Base-by-base conservation (phyloP, 2,329 filamentous ascomycete species). In the Davidsoniella neocaledoniae region DNA sequence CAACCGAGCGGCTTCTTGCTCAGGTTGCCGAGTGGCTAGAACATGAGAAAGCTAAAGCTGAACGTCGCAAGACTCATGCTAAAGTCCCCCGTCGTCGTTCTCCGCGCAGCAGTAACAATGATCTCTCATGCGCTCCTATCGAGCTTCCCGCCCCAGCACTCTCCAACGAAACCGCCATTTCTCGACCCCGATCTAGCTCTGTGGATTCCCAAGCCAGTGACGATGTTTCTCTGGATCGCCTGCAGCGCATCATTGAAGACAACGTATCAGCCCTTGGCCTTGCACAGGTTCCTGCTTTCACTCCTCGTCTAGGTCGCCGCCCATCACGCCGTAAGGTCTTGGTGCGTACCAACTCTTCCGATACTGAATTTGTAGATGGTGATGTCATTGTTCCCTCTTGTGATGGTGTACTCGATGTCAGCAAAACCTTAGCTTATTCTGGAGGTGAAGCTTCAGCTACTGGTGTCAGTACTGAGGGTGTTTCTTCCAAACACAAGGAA, bases 21-120 rank as follows among this genome's bases (percentile, higher is more conserved):
- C 85, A 93, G 60, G 79, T 95, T 12, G 73, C 76, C 23, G 78
- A 85, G 56, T 96, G 90, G 90, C 67, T 95, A 38, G 78, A 88
- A 57, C 76, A 81, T 46, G 87, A 95, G 64, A 83, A 81, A 59
- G 66, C 70, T 29, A 77, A 78, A 57, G 72, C 73, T 38, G 64
- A 70, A 8, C 70, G 71, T 46, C 77, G 72, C 59, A 71, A 60
- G 56, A 69, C 64, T 62, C 58, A 68, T 62, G 60, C 61, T 38
- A 56, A 58, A 53, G 43, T 50, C 50, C 57, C 54, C 50, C 67
- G 63, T 54, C 68, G 64, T 57, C 70, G 65, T 60, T 64, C 65
- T 50, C 52, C 60, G 48, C 39, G 46, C 12, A 43, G 44, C 37
- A 49, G 38, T 25, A 46, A 49, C 16, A 21, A 47, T 17, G 37